Evolutionary conservation across 257 asterid genomes (phyloP), one percentile per base, ranked within the genome.

Genomic region (Paraleonurus japonicus): DNA sequence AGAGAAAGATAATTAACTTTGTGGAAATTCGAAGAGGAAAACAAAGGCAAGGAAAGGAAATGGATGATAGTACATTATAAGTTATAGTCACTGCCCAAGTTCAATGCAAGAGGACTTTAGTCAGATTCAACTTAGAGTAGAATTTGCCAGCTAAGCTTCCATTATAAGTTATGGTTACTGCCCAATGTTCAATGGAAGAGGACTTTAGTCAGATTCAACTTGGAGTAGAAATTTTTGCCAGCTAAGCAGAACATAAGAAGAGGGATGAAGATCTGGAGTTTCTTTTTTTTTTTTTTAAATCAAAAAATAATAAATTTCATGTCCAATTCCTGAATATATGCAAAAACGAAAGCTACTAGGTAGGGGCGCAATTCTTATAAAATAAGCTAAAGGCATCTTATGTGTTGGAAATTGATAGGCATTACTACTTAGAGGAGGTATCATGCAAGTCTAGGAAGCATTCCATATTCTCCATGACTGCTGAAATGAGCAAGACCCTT

Each of bases 171-270:
- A 32, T 32, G 15, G 33, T 45, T 30, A 50, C 15, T 6, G 57
- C 8, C 41, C 26, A 65, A 23, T 23, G 23, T 45, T 65, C 70
- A 65, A 39, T 1, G 16, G 32, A 35, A 22, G 9, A 65, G 39
- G 54, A 23, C 12, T 65, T 65, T 26, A 65, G 59, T 15, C 37
- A 12, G 22, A 53, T 65, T 23, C 57, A 23, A 28, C 30, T 23
- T 27, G 10, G 19, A 28, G 30, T 17, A 50, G 41, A 53, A 17
- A 19, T 17, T 3, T 1, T 33, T 68, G 15, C 20, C 55, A 37
- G 22, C 17, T 51, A 33, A 68, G 65, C 65, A 33, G 55, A 54
- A 24, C 43, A 53, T 35, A 32, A 69, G 15, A 50, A 68, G 61
- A 23, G 57, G 12, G 30, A 26, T 7, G 17, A 43, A 15, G 26